Conservation (phyloP, 169 alveolate species). For the Cryptosporidium canis region DNA sequence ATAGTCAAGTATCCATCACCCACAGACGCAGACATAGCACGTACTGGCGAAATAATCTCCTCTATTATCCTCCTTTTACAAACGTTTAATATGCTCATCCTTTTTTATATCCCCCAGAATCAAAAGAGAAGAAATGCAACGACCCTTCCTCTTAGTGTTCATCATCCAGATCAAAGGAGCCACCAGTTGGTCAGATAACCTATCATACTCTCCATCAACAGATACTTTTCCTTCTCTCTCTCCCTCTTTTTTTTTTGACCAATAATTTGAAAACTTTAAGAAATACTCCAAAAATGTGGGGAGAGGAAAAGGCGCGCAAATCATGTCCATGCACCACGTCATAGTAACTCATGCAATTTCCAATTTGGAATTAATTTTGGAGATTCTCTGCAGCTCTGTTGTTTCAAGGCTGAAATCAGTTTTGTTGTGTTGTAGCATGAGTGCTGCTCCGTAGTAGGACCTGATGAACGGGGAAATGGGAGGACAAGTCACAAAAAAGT, state of each 20-base stretch:
- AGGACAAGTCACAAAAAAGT: constrained; percentile 24
- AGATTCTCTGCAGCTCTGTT: background rate
- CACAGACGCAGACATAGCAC: constrained; percentile 50
- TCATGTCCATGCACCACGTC: constrained; percentile 20
- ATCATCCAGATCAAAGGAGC: background rate
- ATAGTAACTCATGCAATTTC: background rate
- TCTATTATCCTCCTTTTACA: constrained; percentile 41
- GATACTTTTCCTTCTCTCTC: background rate
- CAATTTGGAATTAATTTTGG: background rate
- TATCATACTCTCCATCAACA: background rate
- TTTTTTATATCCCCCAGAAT: background rate
- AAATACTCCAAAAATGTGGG: constrained; percentile 8
- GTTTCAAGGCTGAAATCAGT: background rate
- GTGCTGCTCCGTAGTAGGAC: constrained; percentile 36
- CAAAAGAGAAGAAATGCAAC: background rate
- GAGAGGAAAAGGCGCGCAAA: constrained; percentile 16
- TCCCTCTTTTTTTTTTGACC: too few relatives aligned
- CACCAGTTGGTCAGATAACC: background rate
- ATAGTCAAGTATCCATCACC: constrained; percentile 67
- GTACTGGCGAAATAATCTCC: constrained; percentile 62
- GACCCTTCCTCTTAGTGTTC: background rate
- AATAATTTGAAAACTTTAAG: background rate
- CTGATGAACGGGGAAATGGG: constrained; percentile 65
- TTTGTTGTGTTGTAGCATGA: background rate
- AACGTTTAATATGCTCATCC: constrained; percentile 34